Evolutionary conservation across 139 green algal genomes (phyloP), one percentile per base, ranked within the genome.

Genomic region (Picochlorum sp.): DNA sequence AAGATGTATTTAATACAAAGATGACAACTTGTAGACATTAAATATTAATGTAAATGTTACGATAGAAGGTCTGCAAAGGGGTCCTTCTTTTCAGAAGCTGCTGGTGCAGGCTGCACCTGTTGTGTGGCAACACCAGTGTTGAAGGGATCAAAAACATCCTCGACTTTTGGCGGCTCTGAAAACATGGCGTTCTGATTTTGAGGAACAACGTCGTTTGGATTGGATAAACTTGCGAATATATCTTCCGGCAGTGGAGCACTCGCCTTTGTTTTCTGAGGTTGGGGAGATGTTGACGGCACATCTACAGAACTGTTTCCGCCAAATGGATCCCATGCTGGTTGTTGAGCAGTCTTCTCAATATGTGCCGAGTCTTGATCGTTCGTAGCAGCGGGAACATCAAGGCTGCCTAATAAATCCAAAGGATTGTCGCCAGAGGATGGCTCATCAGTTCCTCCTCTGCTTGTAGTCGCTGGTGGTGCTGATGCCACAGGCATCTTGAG

Each of bases 401-500:
- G n/a, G 47, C 15, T 54, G 16, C 47, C 11, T 10, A 54, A 9
- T 13, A 54, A 54, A 54, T 54, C 47, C 47, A 54, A 24, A 21
- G 34, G 34, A 41, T 41, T 41, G 8, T 41, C 34, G 1, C 8
- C 34, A 41, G 7, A 11, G 34, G 34, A 41, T 41, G 34, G 34
- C 34, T 41, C 34, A 9, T 41, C 34, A 41, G 34, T 41, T 7
- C 34, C 34, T 41, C 5, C 8, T 9, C 34, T 41, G 34, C 34
- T 41, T 0, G 28, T 0, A 30, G 28, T 30, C 2, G 47, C 47
- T 54, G 49, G 4, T 41, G 58, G 37, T 21, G 23, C 4, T n/a
- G 60, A 4, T 45, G 14, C 60, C 18, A 55, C 37, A 34, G 66
- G 66, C 15, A 72, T 20, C 24, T 77, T 73, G 2, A 77, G 60